phyloP scores from a whole-genome alignment of 108 stramenopile genomes.

The Conticribra guillardii region DNA sequence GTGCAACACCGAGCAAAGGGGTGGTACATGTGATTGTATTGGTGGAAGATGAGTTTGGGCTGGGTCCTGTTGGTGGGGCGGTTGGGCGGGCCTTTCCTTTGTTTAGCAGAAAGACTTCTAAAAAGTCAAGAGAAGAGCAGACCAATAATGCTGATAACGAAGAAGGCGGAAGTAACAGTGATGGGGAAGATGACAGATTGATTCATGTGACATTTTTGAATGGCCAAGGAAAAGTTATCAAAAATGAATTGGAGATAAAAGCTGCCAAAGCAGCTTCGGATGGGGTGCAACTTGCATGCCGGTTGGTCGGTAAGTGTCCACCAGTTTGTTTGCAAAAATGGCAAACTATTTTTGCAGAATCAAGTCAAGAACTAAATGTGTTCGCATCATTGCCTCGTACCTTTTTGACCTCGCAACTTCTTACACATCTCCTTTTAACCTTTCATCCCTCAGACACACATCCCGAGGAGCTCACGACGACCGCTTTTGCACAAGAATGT shows the following conservation, averaged over 20 bases:
- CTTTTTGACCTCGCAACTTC: not conserved
- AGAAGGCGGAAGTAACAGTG: constrained; percentile 8
- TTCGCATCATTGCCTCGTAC: no score
- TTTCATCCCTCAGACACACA: constrained; percentile 35
- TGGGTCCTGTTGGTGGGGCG: constrained; percentile 47
- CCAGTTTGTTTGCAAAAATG: not conserved
- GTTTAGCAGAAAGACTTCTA: constrained; percentile 54
- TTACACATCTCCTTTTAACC: not conserved
- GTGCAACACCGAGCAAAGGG: not conserved
- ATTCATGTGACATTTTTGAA: constrained; percentile 42
- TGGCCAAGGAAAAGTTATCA: constrained; percentile 26
- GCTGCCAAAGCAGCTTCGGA: constrained; percentile 44
- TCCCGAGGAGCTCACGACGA: constrained; percentile 59
- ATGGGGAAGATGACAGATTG: constrained; percentile 24
- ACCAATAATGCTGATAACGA: constrained; percentile 14
- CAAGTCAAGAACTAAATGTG: no score
- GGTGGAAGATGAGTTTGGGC: constrained; percentile 29
- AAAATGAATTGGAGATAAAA: constrained; percentile 28
- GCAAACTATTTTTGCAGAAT: not conserved
- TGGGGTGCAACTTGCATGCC: constrained; percentile 65
- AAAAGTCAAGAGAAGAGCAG: constrained; percentile 1
- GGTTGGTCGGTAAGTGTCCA: constrained; percentile 44
- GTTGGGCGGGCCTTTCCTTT: constrained; percentile 73
- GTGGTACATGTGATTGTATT: constrained; percentile 30
- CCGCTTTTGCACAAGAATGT: constrained; percentile 51